These are phyloP conservation scores for Paramecium octaurelia DNA, from an alignment of 73 alveolate species.

Conservation along the genomic window DNA sequence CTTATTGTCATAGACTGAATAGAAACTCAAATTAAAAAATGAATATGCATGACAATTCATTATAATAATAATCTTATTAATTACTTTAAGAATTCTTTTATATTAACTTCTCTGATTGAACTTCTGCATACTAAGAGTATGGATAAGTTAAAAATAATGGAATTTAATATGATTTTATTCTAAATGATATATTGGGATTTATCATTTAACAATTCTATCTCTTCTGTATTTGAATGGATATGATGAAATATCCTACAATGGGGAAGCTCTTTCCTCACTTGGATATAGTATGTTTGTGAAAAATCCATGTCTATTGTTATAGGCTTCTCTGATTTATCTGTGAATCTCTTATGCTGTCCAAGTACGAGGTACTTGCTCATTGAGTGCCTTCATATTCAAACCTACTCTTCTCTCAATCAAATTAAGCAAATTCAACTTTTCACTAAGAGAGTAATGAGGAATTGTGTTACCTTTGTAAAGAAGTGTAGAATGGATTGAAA, in stretches of 20 bases:
- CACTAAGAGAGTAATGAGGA: background rate
- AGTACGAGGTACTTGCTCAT: constrained; percentile 56
- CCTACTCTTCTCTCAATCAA: constrained; percentile 46
- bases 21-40: constrained; percentile 58
- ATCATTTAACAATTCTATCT: constrained; percentile 55
- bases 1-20: constrained; percentile 40
- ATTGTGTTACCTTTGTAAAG: background rate
- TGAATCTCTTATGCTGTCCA: constrained; percentile 59
- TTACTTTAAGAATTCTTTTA: background rate
- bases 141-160: background rate
- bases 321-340: constrained; percentile 51
- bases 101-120: background rate
- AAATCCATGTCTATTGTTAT: constrained; percentile 58
- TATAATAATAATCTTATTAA: background rate
- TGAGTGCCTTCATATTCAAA: constrained; percentile 49
- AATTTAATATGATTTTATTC: background rate
- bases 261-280: constrained; percentile 55
- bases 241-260: constrained; percentile 40
- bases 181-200: background rate
- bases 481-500: background rate
- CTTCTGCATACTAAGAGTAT: background rate
- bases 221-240: constrained; percentile 50
- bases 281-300: constrained; percentile 55
- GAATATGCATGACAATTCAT: constrained; percentile 47
- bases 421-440: constrained; percentile 43